A percentile compares a stretch with the other conserved stretches of the same genome.
phyloP scores from a whole-genome alignment of 129 eudicot genomes.

The Escallonia rubra region DNA sequence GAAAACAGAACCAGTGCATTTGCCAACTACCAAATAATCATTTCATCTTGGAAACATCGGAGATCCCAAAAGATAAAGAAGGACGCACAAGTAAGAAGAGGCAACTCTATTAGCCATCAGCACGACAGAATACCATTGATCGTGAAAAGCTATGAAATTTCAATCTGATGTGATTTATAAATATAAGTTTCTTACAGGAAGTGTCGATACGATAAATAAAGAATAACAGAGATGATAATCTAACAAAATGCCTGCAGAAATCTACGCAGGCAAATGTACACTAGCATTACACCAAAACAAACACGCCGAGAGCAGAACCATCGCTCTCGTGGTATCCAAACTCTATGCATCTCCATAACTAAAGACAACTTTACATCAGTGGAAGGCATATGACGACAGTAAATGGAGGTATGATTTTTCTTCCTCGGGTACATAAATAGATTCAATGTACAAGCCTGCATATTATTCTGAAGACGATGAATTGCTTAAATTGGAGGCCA shows the following conservation, averaged over 20 bases:
- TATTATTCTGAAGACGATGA: neutral
- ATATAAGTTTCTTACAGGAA: conserved; percentile 3
- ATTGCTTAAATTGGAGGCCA: neutral
- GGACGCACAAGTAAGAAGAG: neutral
- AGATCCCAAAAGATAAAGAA: no score
- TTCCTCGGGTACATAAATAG: conserved; percentile 4
- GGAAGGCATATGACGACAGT: neutral
- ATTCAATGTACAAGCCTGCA: neutral
- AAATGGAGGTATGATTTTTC: neutral
- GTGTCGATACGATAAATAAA: conserved; percentile 19
- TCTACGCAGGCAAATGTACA: conserved; percentile 12
- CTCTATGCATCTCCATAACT: conserved; percentile 5
- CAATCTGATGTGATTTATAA: neutral
- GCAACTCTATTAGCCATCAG: no score
- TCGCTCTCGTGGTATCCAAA: neutral
- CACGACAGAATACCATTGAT: neutral
- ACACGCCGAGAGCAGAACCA: neutral
- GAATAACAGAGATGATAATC: conserved; percentile 17
- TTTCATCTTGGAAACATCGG: no score
- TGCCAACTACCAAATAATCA: no score
- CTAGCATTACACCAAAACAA: conserved; percentile 1
- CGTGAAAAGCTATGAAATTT: neutral
- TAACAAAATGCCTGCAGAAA: conserved; percentile 11
- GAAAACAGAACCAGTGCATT: no score
- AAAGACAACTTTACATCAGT: neutral